Evolutionary conservation across 2,329 filamentous ascomycete species (phyloP).

Genomic region (Talaromyces amestolkiae): DNA sequence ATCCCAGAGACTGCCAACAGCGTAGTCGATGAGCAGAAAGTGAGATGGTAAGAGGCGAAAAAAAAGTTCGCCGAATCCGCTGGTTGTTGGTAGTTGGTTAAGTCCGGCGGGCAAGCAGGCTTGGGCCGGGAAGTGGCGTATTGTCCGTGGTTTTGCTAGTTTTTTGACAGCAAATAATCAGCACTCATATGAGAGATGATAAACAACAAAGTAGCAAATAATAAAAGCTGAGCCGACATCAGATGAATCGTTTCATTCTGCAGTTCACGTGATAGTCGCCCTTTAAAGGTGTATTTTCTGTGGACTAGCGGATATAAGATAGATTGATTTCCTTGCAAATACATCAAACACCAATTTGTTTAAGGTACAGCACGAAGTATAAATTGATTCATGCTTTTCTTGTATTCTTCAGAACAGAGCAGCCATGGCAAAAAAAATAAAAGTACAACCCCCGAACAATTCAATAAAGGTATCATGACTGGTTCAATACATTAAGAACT

Average conservation of each 20-base stretch:
- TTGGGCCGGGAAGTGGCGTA: background rate
- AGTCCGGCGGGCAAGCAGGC: background rate
- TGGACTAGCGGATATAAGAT: background rate
- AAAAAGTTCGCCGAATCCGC: background rate
- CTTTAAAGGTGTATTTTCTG: background rate
- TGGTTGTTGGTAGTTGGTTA: background rate
- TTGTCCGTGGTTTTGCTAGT: background rate
- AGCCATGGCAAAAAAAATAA: slow-evolving; percentile 22
- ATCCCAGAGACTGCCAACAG: background rate
- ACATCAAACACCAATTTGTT: background rate
- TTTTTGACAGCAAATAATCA: background rate
- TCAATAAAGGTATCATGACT: slow-evolving; percentile 44
- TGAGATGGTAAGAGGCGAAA: background rate
- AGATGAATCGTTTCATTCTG: background rate
- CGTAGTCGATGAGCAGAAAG: background rate
- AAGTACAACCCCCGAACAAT: slow-evolving; percentile 21
- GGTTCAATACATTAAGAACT: slow-evolving; percentile 67
- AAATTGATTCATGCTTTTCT: background rate
- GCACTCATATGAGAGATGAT: background rate
- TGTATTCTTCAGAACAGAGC: slow-evolving; percentile 3
- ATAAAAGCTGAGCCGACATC: background rate
- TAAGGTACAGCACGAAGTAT: background rate
- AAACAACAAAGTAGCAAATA: background rate
- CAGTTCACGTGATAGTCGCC: background rate
- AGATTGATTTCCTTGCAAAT: background rate